Evolutionary conservation across 2,329 filamentous ascomycete species (phyloP), one percentile per base, ranked within the genome.

Genomic region (Penicillium sp.): DNA sequence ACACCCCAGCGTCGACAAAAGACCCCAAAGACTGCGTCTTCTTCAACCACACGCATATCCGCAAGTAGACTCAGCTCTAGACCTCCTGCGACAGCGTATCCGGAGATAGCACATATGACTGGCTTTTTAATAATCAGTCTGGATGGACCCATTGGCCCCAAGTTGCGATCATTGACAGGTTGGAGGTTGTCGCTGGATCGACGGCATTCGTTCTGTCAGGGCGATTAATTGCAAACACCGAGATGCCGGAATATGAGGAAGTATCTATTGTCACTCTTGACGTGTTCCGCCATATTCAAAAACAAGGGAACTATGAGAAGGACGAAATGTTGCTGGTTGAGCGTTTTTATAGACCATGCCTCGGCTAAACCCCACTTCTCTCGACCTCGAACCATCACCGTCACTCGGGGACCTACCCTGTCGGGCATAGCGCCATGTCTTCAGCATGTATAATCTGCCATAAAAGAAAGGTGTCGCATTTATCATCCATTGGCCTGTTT

Each of bases 141-240:
- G 0, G 80, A 81, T 0, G 81, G 81, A 2, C 81, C 81, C 72
- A 83, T 82, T 0, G 81, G 82, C 0, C 73, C 82, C 10, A 73
- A 60, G 51, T 76, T 78, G 31, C 71, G 67, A 5, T 67, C 71
- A 31, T 65, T 39, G 2, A 78, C 73, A 3, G 68, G 68, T 16
- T 69, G 62, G n/a, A 69, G 66, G 32, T 65, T 57, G 26, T 64
- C 57, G 53, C 58, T 43, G 9, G 67, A 59, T 85, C 76, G 39
- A 85, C 76, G 13, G 82, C 82, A 62, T 85, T 85, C 50, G 77
- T 76, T 24, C 76, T 73, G 13, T 78, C 67, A 0, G 73, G 72
- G n/a, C 82, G 77, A 66, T 81, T 78, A 60, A 85, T 77, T n/a
- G 79, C 76, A 54, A 85, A 81, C n/a, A 75, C 79, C 0, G 81